Evolutionary conservation across 805 yeast genomes (phyloP).

Genomic region (Candida suzukii): DNA sequence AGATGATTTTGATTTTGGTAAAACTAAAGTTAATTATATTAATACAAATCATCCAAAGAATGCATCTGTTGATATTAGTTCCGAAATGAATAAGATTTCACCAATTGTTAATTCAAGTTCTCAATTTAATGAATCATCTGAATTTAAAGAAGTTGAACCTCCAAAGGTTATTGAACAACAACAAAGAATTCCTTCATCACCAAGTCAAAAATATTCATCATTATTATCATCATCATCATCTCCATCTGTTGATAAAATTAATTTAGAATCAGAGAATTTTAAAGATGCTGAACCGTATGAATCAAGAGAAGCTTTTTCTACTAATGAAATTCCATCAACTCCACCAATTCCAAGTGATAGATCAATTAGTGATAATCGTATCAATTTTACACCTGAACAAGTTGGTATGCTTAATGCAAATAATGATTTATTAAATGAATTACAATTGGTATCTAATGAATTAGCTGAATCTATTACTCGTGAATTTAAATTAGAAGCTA

Average conservation of each 20-base stretch:
- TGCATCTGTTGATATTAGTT: background rate
- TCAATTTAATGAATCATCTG: background rate
- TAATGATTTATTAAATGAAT: slow-evolving; percentile 49
- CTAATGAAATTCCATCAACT: no score
- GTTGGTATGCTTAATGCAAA: slow-evolving; percentile 56
- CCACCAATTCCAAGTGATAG: background rate
- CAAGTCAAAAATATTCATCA: background rate
- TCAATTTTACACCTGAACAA: slow-evolving; percentile 48
- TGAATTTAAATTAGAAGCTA: slow-evolving; percentile 54
- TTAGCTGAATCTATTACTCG: slow-evolving; percentile 66
- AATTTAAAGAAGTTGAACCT: no score
- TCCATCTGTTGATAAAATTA: no score
- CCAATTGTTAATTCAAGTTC: background rate
- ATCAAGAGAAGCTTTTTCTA: no score
- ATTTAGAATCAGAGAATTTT: no score
- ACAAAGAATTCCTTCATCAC: background rate
- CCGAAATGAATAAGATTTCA: background rate
- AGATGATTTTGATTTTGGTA: background rate
- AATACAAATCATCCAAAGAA: background rate
- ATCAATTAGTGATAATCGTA: background rate
- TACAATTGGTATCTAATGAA: slow-evolving; percentile 64
- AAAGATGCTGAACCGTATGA: no score
- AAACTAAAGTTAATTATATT: background rate
- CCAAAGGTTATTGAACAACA: background rate
- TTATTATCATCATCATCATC: background rate